Percentiles rank a stretch among this genome's conserved stretches.
These are phyloP conservation scores for Tillandsia fasciculata DNA, from an alignment of 176 grass and related monocot species.

Conservation along the genomic window DNA sequence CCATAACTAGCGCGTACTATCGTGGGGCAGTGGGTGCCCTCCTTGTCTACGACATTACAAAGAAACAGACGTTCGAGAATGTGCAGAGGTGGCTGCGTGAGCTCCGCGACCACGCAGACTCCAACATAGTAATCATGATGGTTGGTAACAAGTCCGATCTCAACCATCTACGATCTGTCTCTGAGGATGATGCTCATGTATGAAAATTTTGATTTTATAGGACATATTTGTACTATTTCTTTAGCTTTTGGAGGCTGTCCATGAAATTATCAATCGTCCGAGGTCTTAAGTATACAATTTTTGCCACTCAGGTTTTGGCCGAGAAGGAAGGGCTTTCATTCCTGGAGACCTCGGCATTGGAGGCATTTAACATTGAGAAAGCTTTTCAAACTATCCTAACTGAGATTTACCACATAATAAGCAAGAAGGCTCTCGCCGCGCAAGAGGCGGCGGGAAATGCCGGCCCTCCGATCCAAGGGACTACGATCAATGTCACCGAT, in stretches of 20 bases:
- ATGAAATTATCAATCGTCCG: too few species aligned
- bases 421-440: constrained; percentile 65
- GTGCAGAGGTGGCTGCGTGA: constrained; percentile 60
- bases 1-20: constrained; percentile 70
- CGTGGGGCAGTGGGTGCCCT: constrained; percentile 70
- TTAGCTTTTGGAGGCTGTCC: too few species aligned
- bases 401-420: constrained; percentile 65
- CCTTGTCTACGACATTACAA: constrained; percentile 63
- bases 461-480: constrained; percentile 44
- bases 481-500: constrained; percentile 47
- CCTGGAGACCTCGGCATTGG: constrained; percentile 55
- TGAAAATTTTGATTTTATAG: too few species aligned
- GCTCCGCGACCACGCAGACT: constrained; percentile 55
- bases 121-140: constrained; percentile 78
- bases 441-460: constrained; percentile 44
- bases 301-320: constrained; percentile 30
- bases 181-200: constrained; percentile 47
- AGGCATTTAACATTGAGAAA: constrained; percentile 60
- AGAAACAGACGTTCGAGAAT: constrained; percentile 65
- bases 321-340: constrained; percentile 61
- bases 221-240: too few species aligned
- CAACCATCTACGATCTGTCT: constrained; percentile 51
- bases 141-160: constrained; percentile 64
- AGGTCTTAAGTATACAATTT: too few species aligned
- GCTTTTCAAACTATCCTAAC: constrained; percentile 52